A percentile compares a stretch with the other conserved stretches of the same genome.
Conservation (phyloP, 176 grass and related monocot genomes). For the Carex littledalei region DNA sequence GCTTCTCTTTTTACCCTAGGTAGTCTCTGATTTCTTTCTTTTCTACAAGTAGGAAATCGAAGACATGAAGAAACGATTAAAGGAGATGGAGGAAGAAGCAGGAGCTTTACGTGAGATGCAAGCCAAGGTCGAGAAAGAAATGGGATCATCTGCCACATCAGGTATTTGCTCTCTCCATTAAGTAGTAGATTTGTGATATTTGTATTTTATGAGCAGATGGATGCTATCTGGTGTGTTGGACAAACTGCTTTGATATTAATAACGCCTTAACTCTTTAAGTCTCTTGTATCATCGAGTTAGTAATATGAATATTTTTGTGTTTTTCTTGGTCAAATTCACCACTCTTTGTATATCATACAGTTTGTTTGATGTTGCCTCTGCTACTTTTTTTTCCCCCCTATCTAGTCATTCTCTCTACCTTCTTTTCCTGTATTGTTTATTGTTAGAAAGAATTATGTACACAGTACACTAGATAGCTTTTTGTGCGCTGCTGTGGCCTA, state of each 20-base stretch:
- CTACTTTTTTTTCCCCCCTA: not conserved
- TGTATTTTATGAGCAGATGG: not conserved
- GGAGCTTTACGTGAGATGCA: slow-evolving; percentile 38
- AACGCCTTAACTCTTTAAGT: not conserved
- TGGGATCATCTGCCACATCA: slow-evolving; percentile 19
- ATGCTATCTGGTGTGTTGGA: not conserved
- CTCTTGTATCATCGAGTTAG: not conserved
- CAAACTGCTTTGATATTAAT: not conserved
- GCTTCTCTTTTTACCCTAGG: not conserved
- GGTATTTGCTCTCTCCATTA: slow-evolving; percentile 3
- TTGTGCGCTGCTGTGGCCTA: not conserved
- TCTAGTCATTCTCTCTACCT: not conserved
- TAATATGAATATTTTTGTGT: not conserved
- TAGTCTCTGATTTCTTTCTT: not conserved
- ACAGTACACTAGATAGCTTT: not conserved
- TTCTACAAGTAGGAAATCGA: slow-evolving; percentile 23
- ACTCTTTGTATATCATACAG: not conserved
- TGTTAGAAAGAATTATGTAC: not conserved
- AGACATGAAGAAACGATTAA: slow-evolving; percentile 34
- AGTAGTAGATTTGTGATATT: not conserved
- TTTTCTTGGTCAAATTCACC: not conserved
- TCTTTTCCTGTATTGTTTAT: not conserved
- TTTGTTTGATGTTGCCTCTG: not conserved
- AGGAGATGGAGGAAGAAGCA: slow-evolving; percentile 38
- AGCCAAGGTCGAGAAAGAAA: slow-evolving; percentile 33